A percentile compares a stretch with the other conserved stretches of the same genome.
phyloP scores from a whole-genome alignment of 352 stramenopile genomes.

The Pythium coloratum region DNA sequence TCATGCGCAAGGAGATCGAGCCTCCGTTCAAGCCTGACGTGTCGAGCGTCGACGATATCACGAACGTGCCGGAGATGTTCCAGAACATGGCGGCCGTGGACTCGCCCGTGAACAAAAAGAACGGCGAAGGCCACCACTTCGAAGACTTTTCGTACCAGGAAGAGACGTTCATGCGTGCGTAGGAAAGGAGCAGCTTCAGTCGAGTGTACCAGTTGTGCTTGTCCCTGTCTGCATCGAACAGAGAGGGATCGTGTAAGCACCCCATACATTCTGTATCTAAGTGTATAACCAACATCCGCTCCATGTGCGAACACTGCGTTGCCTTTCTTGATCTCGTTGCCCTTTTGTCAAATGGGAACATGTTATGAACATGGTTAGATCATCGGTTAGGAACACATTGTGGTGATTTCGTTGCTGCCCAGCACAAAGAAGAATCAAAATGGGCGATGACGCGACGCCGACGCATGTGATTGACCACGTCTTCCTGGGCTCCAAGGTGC shows the following conservation, averaged over 20 bases:
- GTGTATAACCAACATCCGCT: neutral
- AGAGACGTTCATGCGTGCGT: constrained; percentile 49
- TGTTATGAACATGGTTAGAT: neutral
- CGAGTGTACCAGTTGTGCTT: neutral
- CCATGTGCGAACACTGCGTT: neutral
- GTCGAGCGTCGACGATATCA: constrained; percentile 78
- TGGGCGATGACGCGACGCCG: constrained; percentile 38
- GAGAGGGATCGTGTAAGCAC: neutral
- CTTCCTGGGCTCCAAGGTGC: constrained; percentile 62
- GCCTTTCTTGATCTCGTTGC: neutral
- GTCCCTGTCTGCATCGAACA: neutral
- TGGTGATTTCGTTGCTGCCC: neutral
- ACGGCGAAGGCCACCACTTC: constrained; percentile 82
- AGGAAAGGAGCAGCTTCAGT: neutral
- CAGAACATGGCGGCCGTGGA: constrained; percentile 88
- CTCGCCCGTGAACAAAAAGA: constrained; percentile 87
- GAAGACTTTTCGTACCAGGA: constrained; percentile 91
- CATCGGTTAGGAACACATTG: neutral
- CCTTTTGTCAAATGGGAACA: neutral
- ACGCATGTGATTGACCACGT: constrained; percentile 69
- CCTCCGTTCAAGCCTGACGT: constrained; percentile 82
- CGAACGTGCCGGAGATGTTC: constrained; percentile 90
- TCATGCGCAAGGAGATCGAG: constrained; percentile 82
- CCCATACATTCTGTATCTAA: constrained; percentile 6
- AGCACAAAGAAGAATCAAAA: constrained; percentile 1